Conservation (phyloP, 352 stramenopile genomes). For the Phytophthora pseudosyringae region DNA sequence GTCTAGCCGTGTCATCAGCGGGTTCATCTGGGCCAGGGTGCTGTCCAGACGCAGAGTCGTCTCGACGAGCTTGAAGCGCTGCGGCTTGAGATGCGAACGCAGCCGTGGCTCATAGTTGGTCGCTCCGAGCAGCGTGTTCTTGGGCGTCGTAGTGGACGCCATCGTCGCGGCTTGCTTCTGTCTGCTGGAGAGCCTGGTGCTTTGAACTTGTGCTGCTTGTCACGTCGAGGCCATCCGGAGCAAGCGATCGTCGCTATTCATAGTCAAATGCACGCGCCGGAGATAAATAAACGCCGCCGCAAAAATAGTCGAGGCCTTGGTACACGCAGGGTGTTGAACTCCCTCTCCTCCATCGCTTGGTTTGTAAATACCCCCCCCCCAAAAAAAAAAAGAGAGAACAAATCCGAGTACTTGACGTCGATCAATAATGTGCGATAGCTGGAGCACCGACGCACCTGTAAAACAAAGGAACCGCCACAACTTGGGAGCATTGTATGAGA, state of each 20-base stretch:
- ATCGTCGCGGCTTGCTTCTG: conserved; percentile 35
- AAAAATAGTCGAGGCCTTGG: conserved; percentile 16
- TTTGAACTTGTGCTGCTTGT: conserved; percentile 17
- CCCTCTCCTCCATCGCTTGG: too few relatives aligned
- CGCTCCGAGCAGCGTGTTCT: conserved; percentile 77
- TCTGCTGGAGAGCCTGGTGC: conserved; percentile 12
- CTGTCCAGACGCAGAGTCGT: conserved; percentile 65
- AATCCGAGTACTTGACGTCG: too few relatives aligned
- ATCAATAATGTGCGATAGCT: too few relatives aligned
- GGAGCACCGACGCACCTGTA: background rate
- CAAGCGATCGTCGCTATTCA: conserved; percentile 26
- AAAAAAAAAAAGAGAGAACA: background rate
- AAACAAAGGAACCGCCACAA: background rate
- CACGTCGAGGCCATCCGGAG: background rate
- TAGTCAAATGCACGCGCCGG: conserved; percentile 12
- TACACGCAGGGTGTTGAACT: too few relatives aligned
- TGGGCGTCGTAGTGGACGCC: conserved; percentile 55
- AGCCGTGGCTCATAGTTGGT: conserved; percentile 75
- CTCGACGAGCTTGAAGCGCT: conserved; percentile 83
- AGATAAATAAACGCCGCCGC: conserved; percentile 8
- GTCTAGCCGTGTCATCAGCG: conserved; percentile 63
- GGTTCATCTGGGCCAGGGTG: conserved; percentile 65
- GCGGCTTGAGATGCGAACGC: conserved; percentile 76
- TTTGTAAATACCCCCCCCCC: conserved; percentile 6
- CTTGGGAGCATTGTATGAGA: background rate